Percentiles rank a stretch among this genome's conserved stretches.
Conservation (phyloP, 2,329 filamentous ascomycete species). For the Thelonectria olida region DNA sequence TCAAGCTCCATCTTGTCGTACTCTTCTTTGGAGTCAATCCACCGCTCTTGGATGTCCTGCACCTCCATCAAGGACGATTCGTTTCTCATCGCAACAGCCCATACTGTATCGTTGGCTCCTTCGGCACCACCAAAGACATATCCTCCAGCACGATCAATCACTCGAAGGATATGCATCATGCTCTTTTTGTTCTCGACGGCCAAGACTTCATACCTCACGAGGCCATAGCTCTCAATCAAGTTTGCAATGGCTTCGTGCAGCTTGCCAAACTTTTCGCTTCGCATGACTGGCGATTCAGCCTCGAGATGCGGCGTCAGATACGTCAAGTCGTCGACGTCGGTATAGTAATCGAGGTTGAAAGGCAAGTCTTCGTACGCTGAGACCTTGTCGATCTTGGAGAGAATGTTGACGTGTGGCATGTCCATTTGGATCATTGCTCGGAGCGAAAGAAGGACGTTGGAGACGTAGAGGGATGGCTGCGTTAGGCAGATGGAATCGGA, state of each 20-base stretch:
- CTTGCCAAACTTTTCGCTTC: conserved; percentile 79
- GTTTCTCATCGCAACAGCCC: conserved; percentile 92
- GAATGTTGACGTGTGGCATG: conserved; percentile 92
- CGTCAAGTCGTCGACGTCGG: conserved; percentile 91
- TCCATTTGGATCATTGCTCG: conserved; percentile 99
- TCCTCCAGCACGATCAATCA: conserved; percentile 90
- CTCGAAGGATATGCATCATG: conserved; percentile 90
- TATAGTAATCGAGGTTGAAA: conserved; percentile 97
- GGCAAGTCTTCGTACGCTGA: conserved; percentile 84
- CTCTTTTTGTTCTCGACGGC: conserved; percentile 97
- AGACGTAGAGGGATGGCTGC: conserved; percentile 92
- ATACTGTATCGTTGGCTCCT: conserved; percentile 94
- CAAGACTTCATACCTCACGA: conserved; percentile 92
- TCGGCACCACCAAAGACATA: conserved; percentile 93
- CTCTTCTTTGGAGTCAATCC: conserved; percentile 90
- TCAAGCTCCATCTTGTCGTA: conserved; percentile 83
- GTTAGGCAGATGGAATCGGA: conserved; percentile 95
- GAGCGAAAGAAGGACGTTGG: conserved; percentile 89
- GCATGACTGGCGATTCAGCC: conserved; percentile 76
- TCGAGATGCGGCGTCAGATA: conserved; percentile 85
- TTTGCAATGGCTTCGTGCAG: conserved; percentile 89
- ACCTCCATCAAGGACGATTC: conserved; percentile 80
- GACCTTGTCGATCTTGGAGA: conserved; percentile 98
- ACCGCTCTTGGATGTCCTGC: conserved; percentile 92
- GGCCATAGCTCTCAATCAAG: conserved; percentile 86